Conservation (phyloP, 306 rosid species). For the Arachis stenosperma region DNA sequence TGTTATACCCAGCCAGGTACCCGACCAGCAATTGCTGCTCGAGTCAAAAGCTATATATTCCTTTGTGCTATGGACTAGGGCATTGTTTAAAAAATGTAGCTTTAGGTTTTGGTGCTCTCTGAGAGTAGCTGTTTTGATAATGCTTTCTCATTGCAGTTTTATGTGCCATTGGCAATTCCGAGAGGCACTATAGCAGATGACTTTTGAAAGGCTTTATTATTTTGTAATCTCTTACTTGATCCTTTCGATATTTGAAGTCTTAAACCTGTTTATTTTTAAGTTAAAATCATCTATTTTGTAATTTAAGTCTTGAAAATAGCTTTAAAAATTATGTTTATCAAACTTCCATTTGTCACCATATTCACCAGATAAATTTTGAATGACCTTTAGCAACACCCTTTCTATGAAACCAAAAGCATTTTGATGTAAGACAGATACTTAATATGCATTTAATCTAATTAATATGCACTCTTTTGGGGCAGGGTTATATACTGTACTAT, state of each 20-base stretch:
- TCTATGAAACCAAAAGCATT: slow-evolving; percentile 6
- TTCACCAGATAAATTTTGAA: slow-evolving; percentile 10
- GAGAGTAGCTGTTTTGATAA: slow-evolving; percentile 6
- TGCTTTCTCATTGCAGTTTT: not conserved
- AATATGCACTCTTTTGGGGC: slow-evolving; percentile 45
- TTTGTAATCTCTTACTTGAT: not conserved
- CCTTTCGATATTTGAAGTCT: not conserved
- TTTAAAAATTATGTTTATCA: slow-evolving; percentile 9
- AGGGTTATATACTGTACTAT: slow-evolving; percentile 84
- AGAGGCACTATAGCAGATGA: not conserved
- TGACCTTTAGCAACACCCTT: slow-evolving; percentile 1
- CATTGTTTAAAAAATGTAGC: slow-evolving; percentile 11
- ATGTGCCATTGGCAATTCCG: not conserved
- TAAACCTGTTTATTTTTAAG: not conserved
- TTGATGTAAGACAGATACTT: not conserved
- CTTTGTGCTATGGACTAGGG: slow-evolving; percentile 10
- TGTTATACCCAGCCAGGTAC: slow-evolving; percentile 89
- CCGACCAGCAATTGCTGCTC: not conserved
- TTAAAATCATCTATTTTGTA: slow-evolving; percentile 7
- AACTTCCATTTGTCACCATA: slow-evolving; percentile 19
- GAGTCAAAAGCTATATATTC: slow-evolving; percentile 23
- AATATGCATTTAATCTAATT: not conserved
- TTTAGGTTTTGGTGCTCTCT: slow-evolving; percentile 19
- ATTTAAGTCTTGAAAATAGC: slow-evolving; percentile 18
- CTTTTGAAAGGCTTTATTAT: slow-evolving; percentile 24